phyloP scores from a whole-genome alignment of 192 early-diverging fungal species.

The Coemansia sp. region DNA sequence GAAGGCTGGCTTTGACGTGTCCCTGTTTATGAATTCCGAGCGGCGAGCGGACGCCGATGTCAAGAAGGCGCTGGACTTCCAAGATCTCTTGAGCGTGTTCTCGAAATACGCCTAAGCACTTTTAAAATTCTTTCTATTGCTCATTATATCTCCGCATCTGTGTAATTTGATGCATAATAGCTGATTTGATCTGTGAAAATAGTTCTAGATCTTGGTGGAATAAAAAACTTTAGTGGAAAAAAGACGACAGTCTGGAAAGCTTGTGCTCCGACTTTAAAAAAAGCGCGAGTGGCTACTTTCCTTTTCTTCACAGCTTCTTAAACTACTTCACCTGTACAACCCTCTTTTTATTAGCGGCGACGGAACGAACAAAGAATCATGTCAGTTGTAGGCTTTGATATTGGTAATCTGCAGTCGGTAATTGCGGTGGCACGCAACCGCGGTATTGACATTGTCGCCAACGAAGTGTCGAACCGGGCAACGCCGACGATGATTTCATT shows the following conservation, averaged over 20 bases:
- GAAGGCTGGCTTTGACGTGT: conserved; percentile 41
- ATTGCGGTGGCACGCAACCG: conserved; percentile 97
- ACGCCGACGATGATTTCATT: conserved; percentile 96
- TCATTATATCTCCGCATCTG: neutral
- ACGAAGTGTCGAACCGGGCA: conserved; percentile 95
- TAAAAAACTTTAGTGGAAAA: too few species aligned
- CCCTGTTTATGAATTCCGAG: conserved; percentile 35
- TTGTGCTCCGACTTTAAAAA: too few species aligned
- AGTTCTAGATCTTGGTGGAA: neutral
- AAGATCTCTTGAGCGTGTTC: conserved; percentile 34
- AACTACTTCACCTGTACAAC: neutral
- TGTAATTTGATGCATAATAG: neutral
- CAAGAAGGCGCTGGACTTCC: conserved; percentile 21
- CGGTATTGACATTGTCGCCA: conserved; percentile 95
- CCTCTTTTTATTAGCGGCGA: neutral
- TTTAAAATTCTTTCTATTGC: neutral
- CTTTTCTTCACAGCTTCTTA: too few species aligned
- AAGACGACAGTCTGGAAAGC: too few species aligned
- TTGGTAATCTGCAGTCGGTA: conserved; percentile 94
- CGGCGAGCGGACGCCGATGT: conserved; percentile 31
- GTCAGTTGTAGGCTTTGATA: conserved; percentile 86
- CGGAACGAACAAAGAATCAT: conserved; percentile 6
- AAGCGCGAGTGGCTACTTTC: too few species aligned
- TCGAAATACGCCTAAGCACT: conserved; percentile 19
- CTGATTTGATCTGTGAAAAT: neutral